Evolutionary conservation across 2,329 filamentous ascomycete genomes (phyloP).

Genomic region (Elsinoe necatrix): DNA sequence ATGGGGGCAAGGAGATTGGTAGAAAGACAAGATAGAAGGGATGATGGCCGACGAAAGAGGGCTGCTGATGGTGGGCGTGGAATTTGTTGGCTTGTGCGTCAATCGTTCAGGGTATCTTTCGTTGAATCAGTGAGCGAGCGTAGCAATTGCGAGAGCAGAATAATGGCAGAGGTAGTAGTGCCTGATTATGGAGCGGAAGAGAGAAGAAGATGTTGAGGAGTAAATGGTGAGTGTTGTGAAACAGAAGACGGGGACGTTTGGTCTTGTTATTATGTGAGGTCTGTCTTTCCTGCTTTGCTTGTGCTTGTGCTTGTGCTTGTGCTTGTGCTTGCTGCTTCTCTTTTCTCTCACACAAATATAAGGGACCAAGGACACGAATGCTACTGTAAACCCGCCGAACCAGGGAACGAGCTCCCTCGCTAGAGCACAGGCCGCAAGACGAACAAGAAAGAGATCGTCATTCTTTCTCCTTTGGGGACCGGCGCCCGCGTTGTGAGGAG

Average conservation of each 20-base stretch:
- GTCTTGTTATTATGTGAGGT: background rate
- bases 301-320: too few species aligned
- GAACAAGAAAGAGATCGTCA: slow-evolving; percentile 2
- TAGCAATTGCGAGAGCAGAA: slow-evolving; percentile 4
- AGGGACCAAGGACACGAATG: background rate
- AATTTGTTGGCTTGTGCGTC: slow-evolving; percentile 5
- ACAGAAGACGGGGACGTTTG: background rate
- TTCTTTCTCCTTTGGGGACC: slow-evolving; percentile 3
- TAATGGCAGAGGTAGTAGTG: background rate
- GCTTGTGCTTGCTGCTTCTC: background rate
- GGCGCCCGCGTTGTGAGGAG: background rate
- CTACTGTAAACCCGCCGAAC: slow-evolving; percentile 2
- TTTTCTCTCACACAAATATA: background rate
- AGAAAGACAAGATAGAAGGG: slow-evolving; percentile 3
- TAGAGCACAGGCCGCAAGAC: background rate
- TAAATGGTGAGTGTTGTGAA: background rate
- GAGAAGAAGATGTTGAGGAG: background rate
- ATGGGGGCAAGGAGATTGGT: background rate
- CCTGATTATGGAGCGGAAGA: slow-evolving; percentile 3
- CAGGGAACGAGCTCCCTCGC: slow-evolving; percentile 4
- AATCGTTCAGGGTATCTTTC: slow-evolving; percentile 14
- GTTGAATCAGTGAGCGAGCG: slow-evolving; percentile 8
- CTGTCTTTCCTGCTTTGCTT: too few species aligned
- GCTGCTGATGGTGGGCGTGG: slow-evolving; percentile 2
- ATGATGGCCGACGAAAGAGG: slow-evolving; percentile 11